Base-by-base conservation (phyloP, 1,284 basidiomycete species). In the Fistulina hepatica region DNA sequence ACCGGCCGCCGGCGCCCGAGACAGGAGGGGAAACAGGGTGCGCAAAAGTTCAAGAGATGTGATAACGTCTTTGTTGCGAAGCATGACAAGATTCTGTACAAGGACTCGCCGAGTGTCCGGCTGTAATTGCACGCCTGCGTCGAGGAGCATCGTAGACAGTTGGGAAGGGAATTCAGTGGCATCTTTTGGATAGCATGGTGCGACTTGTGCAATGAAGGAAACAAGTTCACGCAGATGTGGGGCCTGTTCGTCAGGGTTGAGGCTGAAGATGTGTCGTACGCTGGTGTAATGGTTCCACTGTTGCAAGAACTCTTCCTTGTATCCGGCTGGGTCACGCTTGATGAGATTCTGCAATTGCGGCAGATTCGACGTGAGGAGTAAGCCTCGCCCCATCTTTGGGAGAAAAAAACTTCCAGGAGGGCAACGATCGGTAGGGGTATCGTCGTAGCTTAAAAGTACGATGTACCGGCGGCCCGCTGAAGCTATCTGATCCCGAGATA, bases 251-350 rank as follows among this genome's bases (percentile, higher is more conserved):
- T 80, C 73, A 2, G 82, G 81, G 55, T 76, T 77, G 46, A 81
- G 65, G 52, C 72, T 69, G 55, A 92, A 89, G 48, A 97, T 85
- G 52, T 88, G 77, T 28, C 88, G 73, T 41, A 89, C 78, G 42
- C 81, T 86, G 50, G 86, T 77, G 62, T 92, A 97, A 58, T 97
- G 92, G 48, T 92, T 91, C 84, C 92, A 97, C 69, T 98, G 95
- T 47, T 93, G 90, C n/a, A 92, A 58, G 53, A 98, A 99, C 53
- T 99, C 95, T 49, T 97, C 93, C 55, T 80, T 83, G 67, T 99
- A 98, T 0, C 77, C 83, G 6, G 69, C 61, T 2, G 94, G 88
- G 55, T 97, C 91, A 40, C 95, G 75, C 61, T 95, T 99, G 58
- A 99, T 92, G 42, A 98, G 70, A 56, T 97, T 97, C 58, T 98